Percentiles rank a stretch among this genome's conserved stretches.
Evolutionary conservation across 2,329 filamentous ascomycete genomes (phyloP).

Genomic region (Cytospora schulzeri): DNA sequence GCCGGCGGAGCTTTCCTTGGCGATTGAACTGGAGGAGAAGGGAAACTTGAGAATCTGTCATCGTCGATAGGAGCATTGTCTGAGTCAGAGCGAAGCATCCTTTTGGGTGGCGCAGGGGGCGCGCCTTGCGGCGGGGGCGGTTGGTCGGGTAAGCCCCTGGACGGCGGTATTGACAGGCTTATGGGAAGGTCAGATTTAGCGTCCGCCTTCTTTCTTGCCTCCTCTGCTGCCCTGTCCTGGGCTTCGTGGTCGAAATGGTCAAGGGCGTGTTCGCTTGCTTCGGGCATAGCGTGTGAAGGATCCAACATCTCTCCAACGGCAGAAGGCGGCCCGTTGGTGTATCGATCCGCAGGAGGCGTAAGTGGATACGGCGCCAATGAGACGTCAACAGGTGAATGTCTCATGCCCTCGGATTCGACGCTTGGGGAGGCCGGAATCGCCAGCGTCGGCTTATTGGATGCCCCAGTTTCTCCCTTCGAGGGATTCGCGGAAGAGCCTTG

Average conservation of each 20-base stretch:
- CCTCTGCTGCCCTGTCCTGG: constrained; percentile 51
- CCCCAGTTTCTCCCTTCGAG: constrained; percentile 34
- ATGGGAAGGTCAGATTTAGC: constrained; percentile 52
- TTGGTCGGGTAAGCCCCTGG: constrained; percentile 55
- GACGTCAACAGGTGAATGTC: constrained; percentile 61
- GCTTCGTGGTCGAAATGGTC: constrained; percentile 59
- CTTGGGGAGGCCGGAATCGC: constrained; percentile 51
- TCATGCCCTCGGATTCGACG: constrained; percentile 53
- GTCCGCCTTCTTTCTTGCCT: constrained; percentile 49
- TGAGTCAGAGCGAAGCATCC: constrained; percentile 34
- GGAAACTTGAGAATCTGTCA: constrained; percentile 52
- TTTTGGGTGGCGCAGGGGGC: constrained; percentile 43
- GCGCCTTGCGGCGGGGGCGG: constrained; percentile 58
- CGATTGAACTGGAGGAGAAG: constrained; percentile 58
- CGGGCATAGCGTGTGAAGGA: constrained; percentile 62
- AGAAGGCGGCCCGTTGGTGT: constrained; percentile 41
- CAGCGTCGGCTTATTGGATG: constrained; percentile 37
- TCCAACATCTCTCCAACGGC: constrained; percentile 55
- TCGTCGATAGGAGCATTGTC: constrained; percentile 48
- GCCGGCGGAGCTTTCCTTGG: constrained; percentile 83
- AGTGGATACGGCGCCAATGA: constrained; percentile 65
- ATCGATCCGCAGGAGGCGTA: constrained; percentile 61
- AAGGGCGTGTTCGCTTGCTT: constrained; percentile 60
- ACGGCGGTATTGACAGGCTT: constrained; percentile 56
- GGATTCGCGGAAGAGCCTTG: constrained; percentile 29